Base-by-base conservation (phyloP, 805 yeast genomes). In the Myxozyma geophila region DNA sequence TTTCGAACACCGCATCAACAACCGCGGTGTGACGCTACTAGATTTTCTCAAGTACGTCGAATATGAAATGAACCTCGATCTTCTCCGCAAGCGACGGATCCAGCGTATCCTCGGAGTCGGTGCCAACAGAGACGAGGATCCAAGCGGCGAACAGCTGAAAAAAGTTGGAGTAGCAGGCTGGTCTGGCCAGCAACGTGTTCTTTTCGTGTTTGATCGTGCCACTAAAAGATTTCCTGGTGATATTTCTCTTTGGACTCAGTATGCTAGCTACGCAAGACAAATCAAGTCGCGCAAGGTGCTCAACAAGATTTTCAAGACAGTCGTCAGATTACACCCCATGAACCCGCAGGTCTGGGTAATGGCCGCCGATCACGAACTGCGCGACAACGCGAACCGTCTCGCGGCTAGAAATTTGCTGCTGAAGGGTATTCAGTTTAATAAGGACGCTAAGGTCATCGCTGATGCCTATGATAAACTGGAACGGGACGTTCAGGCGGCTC, bases 301-400 rank as follows among this genome's bases (percentile, higher is more conserved):
- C 33, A 73, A 72, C 60, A 86, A 85, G 67, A 86, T 90, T 7
- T 90, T 92, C 37, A 40, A 58, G 7, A 33, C 35, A 13, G 17
- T 62, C 17, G 52, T 62, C 36, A 90, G 87, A 75, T 78, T 92
- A 67, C 98, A 95, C 74, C 98, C 99, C n/a, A 83, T 89, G 49
- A 89, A 92, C 72, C 84, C 91, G 1, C 89, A 87, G 70, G 89
- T 93, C 17, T 95, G 99, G 99, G 84, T 95, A 49, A 84, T 90
- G 71, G 98, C 97, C 28, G 97, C 98, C 37, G 90, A 90, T 73
- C 91, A 90, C 76, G 98, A 95, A 77, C 87, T 90, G 71, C 97
- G 93, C 70, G 84, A 83, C 36, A 91, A 95, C 75, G 89, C 93
- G 47, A 89, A 92, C 70, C 90, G 96, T 51, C 86, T 88, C 73